Base-by-base conservation (phyloP, 371 early-diverging fungal genomes). In the Conidiobolus incongruus region DNA sequence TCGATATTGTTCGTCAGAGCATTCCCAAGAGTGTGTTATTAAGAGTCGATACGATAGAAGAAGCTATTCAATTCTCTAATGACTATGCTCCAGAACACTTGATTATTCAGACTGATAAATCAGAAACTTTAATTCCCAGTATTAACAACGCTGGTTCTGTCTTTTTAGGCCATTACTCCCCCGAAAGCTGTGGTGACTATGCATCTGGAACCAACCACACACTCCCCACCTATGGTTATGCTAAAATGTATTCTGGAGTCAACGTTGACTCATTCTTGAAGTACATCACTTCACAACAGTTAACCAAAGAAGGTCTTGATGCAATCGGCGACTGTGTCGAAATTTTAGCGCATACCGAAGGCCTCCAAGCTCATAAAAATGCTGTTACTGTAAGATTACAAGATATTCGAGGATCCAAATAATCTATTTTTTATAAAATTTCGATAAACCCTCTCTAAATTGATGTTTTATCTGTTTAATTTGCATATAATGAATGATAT, bases 181-280 rank as follows among this genome's bases (percentile, higher is more conserved):
- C 95, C 15, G 97, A 94, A 63, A 81, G 88, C 52, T 92, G 93
- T 52, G 97, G 97, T 43, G 95, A 96, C 56, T 94, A 96, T 60
- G 97, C 97, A 1, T 89, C 90, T 0, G 97, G 97, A 42, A 96
- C 97, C n/a, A 96, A 94, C 71, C 97, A 96, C 63, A 94, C 97
- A 0, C 65, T 94, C 44, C 97, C 97, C 12, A 94, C 95, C 0
- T 94, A 96, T 55, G 97, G 97, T 19, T 96, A 85, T 56, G 81
- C 95, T 12, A 67, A 81, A 44, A 92, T 93, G 89, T 92, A 94
- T 62, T 85, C 88, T 49, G 97, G 97, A 32, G 93, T 94, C 31
- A 90, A 82, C 62, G 90, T 91, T 2, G 62, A 68, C 30, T 86
- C 91, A 0, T 96, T 91, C 63, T 63, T 87, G 48, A 96, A 96